Conservation (phyloP, 2,329 filamentous ascomycete species). For the Trichoderma pleuroti region DNA sequence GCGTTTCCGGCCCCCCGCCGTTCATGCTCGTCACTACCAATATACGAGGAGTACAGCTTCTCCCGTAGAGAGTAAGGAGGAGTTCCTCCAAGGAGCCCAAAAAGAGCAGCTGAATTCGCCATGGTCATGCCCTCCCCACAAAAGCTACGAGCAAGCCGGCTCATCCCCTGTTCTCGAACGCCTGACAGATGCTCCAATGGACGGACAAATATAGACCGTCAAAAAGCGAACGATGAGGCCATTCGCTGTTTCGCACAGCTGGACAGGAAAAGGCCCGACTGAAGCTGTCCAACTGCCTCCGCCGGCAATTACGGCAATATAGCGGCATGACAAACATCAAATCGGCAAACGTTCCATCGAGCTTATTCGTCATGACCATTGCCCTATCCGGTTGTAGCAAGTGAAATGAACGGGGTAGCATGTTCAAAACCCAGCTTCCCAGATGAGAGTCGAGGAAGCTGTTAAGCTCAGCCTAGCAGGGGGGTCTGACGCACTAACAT, state of each 20-base stretch:
- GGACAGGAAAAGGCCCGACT: conserved; percentile 12
- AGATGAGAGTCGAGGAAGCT: conserved; percentile 12
- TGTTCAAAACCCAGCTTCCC: conserved; percentile 9
- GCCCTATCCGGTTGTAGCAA: conserved; percentile 8
- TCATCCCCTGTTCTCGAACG: neutral
- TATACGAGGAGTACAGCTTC: neutral
- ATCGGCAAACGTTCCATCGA: neutral
- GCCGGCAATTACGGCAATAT: neutral
- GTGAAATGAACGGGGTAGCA: conserved; percentile 11
- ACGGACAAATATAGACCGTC: conserved; percentile 3
- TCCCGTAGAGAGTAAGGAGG: neutral
- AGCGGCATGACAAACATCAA: neutral
- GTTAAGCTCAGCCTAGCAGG: conserved; percentile 11
- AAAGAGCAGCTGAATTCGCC: neutral
- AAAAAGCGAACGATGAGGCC: neutral
- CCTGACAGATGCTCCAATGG: neutral
- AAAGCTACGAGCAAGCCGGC: neutral
- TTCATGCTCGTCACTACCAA: neutral
- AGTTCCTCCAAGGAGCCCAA: neutral
- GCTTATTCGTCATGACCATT: neutral
- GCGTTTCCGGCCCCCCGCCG: neutral
- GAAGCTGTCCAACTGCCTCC: neutral
- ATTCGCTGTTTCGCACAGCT: neutral
- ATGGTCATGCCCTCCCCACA: conserved; percentile 1
- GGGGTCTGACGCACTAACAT: conserved; percentile 1